These are phyloP conservation scores for Lithohypha guttulata DNA, from an alignment of 2,329 filamentous ascomycete species.

Conservation along the genomic window DNA sequence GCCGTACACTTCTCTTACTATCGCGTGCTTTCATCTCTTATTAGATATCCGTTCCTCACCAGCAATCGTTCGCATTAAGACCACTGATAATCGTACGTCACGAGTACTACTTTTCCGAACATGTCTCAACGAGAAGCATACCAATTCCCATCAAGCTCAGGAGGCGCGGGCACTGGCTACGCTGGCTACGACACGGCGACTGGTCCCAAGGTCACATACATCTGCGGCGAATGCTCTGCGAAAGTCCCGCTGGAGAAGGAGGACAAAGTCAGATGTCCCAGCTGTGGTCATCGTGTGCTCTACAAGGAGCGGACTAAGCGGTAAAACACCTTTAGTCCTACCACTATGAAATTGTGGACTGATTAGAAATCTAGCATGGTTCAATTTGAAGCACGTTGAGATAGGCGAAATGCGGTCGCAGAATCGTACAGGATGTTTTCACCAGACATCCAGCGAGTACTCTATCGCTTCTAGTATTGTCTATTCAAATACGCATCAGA, in stretches of 20 bases:
- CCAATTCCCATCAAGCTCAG: slow-evolving; percentile 53
- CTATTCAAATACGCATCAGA: neutral
- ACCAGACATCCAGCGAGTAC: too few species aligned
- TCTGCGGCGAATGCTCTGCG: slow-evolving; percentile 75
- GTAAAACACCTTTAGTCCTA: slow-evolving; percentile 39
- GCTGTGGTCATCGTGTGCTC: slow-evolving; percentile 87
- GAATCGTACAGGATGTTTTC: neutral
- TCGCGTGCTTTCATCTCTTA: too few species aligned
- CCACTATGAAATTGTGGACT: neutral
- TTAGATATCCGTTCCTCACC: too few species aligned
- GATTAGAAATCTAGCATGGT: slow-evolving; percentile 62
- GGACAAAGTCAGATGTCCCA: slow-evolving; percentile 76
- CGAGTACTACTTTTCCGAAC: too few species aligned
- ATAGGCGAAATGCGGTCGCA: neutral
- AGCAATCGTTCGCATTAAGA: too few species aligned
- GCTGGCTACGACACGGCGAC: slow-evolving; percentile 13
- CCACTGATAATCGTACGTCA: too few species aligned
- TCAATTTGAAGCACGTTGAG: slow-evolving; percentile 87
- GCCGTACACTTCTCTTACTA: too few species aligned
- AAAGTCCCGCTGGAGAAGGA: slow-evolving; percentile 65
- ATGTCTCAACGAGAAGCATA: slow-evolving; percentile 56
- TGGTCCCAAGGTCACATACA: slow-evolving; percentile 54
- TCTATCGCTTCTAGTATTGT: neutral
- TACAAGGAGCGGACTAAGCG: slow-evolving; percentile 98
- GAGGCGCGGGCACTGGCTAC: slow-evolving; percentile 24